Base-by-base conservation (phyloP, 352 stramenopile genomes). In the Globisporangium sylvaticum region DNA sequence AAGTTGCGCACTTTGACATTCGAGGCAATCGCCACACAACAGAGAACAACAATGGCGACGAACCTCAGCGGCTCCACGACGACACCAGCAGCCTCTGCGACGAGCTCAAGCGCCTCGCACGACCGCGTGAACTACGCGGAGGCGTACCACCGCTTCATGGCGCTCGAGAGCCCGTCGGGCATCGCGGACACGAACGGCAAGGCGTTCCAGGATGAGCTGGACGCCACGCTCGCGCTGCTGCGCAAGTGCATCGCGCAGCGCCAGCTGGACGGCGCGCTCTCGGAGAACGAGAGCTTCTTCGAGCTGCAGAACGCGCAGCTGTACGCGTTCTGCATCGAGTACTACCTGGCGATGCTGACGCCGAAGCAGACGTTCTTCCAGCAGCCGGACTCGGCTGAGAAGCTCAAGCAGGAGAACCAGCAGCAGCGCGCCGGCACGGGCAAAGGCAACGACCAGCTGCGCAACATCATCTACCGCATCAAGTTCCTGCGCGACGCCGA, bases 291-390 rank as follows among this genome's bases (percentile, higher is more conserved):
- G 73, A 73, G 67, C 55, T 87, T 91, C 61, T 88, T 91, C 54
- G 88, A 96, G 74, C 76, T 96, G 50, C 83, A 85, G 39, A 95
- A 86, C 62, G 65, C 76, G 58, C 87, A 96, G 70, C 80, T 96
- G 22, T 92, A 95, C 58, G 88, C 83, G 25, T 81, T 95, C 44
- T 87, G 88, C 25, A 50, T 93, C 44, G 86, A 96, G 62, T 94
- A 87, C 71, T 94, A 91, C 70, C 62, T 94, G 50, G 88, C 80
- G 4, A 87, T 92, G 71, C 79, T 94, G 10, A 78, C 79, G 29
- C 79, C 83, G 14, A 92, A 96, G 74, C 77, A 90, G 58, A 87
- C 70, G 29, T 91, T 91, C 65, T 90, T 92, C 59, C 82, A 89
- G 64, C 61, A 67, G 25, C 53, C 65, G 8, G 48, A 64, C 37